phyloP scores from a whole-genome alignment of 345 rosid genomes.

The Hirschfeldia incana region DNA sequence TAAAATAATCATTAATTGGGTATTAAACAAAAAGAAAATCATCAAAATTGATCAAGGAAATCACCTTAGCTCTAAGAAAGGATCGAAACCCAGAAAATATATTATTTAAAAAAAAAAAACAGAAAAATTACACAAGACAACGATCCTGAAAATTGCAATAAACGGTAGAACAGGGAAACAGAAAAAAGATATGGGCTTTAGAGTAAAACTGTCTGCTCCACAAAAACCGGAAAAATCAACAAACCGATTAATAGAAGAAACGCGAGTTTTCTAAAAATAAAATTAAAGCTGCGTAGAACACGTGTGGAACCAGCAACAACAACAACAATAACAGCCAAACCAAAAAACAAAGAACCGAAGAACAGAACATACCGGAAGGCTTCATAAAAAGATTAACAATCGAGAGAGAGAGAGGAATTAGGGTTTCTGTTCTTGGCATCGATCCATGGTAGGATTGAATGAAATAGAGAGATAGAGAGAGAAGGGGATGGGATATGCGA shows the following conservation, averaged over 20 bases:
- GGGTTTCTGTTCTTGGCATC: slow-evolving; percentile 11
- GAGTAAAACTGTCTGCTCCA: slow-evolving; percentile 27
- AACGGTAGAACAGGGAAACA: neutral
- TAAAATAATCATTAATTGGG: neutral
- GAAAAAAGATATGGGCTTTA: neutral
- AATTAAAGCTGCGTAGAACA: slow-evolving; percentile 33
- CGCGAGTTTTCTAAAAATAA: slow-evolving; percentile 17
- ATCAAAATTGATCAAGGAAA: slow-evolving; percentile 29
- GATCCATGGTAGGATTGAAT: slow-evolving; percentile 24
- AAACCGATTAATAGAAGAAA: slow-evolving; percentile 39
- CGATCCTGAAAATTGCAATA: slow-evolving; percentile 28
- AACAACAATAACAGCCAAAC: neutral
- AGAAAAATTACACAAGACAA: slow-evolving; percentile 5
- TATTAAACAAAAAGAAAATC: neutral
- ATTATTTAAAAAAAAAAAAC: neutral
- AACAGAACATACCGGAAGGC: slow-evolving; percentile 47
- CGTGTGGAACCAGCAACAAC: slow-evolving; percentile 41
- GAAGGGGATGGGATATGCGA: slow-evolving; percentile 18
- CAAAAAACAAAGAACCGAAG: neutral
- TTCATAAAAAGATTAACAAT: slow-evolving; percentile 47
- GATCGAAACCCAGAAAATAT: slow-evolving; percentile 49
- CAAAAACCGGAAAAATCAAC: slow-evolving; percentile 29
- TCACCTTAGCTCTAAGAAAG: slow-evolving; percentile 42
- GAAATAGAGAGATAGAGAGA: neutral
- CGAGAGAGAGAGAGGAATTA: slow-evolving; percentile 20